Base-by-base conservation (phyloP, 441 rosid genomes). In the Flueggea neowawraea region DNA sequence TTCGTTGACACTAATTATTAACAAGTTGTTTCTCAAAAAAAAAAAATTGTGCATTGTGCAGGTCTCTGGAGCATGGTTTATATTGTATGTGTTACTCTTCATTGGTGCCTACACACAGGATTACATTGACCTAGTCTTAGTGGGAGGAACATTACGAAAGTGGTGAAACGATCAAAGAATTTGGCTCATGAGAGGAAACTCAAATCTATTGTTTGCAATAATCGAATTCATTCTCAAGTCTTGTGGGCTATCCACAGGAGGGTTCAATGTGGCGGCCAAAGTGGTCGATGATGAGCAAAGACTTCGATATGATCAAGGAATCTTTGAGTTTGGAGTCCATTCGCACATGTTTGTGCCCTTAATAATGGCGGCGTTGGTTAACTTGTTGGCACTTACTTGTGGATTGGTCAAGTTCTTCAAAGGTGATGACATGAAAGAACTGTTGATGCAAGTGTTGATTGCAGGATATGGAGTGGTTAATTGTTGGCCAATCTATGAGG, bases 111-210 rank as follows among this genome's bases (percentile, higher is more conserved):
- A 91, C 49, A 74, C 22, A 15, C 90, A 81, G 67, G 88, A 84
- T 61, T 52, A 73, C 7, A 10, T 74, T 0, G 88, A 87, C 12
- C 84, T 82, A 60, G 7, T 74, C 32, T 7, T 76, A 4, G 74
- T 61, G 17, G 81, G 82, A 12, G 82, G 83, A 16, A 81, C 82
- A 22, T 31, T 73, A 62, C 57, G 60, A 10, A 75, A 58, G 51
- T 91, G 97, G 97, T 84, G 90, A 89, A 89, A 76, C 58, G 88
- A 84, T 62, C 95, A 85, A 66, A 76, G 95, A 54, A 78, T 87
- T 52, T 91, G 88, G 84, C 43, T 66, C 48, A 64, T 85, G 14
- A 80, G 75, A 48, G 95, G 92, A 15, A 12, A 77, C 2, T 55
- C 96, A 10, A 67, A 84, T 60, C 64, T 10, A 61, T 17, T 73